Evolutionary conservation across 1,284 basidiomycete genomes (phyloP).

Genomic region (Ganoderma lucidum): DNA sequence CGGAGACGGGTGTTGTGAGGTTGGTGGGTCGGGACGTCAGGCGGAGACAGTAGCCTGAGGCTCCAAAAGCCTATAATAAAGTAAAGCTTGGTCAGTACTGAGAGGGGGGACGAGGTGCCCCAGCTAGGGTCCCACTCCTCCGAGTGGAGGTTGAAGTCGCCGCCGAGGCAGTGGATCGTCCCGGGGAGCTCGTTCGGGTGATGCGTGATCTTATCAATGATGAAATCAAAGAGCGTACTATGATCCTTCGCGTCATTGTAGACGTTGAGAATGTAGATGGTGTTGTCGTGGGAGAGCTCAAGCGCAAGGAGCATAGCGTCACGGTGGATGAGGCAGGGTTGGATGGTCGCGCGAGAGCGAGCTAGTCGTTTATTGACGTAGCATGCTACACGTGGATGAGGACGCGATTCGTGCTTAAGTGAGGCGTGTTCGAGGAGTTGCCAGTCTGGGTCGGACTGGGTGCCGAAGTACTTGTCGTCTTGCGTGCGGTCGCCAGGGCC

Average conservation of each 20-base stretch:
- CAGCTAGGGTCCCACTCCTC: background rate
- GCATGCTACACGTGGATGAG: background rate
- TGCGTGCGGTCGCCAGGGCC: background rate
- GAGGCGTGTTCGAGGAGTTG: background rate
- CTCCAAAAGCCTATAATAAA: background rate
- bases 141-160: conserved; percentile 2
- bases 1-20: background rate
- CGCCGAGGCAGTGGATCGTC: background rate
- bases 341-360: background rate
- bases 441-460: background rate
- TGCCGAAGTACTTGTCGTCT: conserved; percentile 2
- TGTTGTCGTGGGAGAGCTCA: background rate
- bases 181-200: background rate
- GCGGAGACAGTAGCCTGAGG: background rate
- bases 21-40: background rate
- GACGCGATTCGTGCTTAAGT: background rate
- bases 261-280: background rate
- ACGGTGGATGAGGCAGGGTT: background rate
- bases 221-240: background rate
- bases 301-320: background rate
- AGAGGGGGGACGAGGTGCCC: no score
- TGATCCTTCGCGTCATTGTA: background rate
- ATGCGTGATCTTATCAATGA: background rate
- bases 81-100: background rate
- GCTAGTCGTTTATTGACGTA: conserved; percentile 8